These are phyloP conservation scores for Fusarium chaquense DNA, from an alignment of 2,329 filamentous ascomycete species.

Conservation along the genomic window DNA sequence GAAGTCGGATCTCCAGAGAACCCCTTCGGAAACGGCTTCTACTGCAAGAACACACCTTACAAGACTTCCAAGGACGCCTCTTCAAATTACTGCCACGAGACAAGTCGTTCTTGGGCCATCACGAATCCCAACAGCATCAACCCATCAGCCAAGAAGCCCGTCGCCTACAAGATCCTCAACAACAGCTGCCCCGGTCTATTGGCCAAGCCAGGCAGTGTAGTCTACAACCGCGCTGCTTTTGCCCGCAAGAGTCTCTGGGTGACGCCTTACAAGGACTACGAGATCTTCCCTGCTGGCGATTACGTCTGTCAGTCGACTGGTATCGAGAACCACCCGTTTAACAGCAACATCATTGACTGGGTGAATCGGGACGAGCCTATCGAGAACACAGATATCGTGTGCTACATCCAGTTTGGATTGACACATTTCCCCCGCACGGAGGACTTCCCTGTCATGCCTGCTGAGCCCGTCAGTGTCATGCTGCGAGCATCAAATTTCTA, in stretches of 20 bases:
- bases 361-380: conserved; percentile 78
- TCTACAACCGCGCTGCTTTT: conserved; percentile 91
- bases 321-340: conserved; percentile 68
- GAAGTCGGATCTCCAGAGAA: conserved; percentile 86
- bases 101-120: conserved; percentile 90
- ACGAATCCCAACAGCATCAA: conserved; percentile 85
- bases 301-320: conserved; percentile 91
- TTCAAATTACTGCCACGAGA: conserved; percentile 84
- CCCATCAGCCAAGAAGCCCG: conserved; percentile 85
- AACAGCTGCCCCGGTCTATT: conserved; percentile 82
- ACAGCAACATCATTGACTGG: conserved; percentile 79
- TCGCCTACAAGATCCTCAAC: conserved; percentile 90
- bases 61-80: conserved; percentile 74
- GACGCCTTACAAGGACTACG: conserved; percentile 75
- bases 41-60: conserved; percentile 83
- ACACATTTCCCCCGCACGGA: conserved; percentile 91
- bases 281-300: conserved; percentile 86
- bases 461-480: conserved; percentile 84
- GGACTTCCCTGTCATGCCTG: conserved; percentile 93
- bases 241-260: conserved; percentile 63
- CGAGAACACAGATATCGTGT: conserved; percentile 85
- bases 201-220: conserved; percentile 84
- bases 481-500: conserved; percentile 88
- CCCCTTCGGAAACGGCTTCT: conserved; percentile 91
- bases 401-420: conserved; percentile 95